Percentiles rank a stretch among this genome's conserved stretches.
Conservation (phyloP, 306 rosid species). For the Luffa aegyptiaca region DNA sequence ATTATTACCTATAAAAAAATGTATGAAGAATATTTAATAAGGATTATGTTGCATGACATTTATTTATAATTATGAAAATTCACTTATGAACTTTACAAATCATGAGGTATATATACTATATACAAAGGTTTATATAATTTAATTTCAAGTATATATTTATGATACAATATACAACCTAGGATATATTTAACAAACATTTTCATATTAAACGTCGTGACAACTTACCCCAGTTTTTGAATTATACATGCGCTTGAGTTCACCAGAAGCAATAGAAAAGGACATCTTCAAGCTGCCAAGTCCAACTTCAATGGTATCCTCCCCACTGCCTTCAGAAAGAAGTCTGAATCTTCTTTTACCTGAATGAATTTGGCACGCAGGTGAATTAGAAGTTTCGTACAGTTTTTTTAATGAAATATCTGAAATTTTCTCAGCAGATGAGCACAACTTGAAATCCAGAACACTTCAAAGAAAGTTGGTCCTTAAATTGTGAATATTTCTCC, state of each 20-base stretch:
- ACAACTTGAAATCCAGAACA: not conserved
- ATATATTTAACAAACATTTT: not conserved
- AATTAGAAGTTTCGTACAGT: not conserved
- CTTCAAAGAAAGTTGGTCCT: not conserved
- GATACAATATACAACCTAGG: too few relatives aligned
- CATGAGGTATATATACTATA: too few relatives aligned
- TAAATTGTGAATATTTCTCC: not conserved
- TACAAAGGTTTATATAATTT: too few relatives aligned
- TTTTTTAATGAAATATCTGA: not conserved
- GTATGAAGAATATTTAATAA: too few relatives aligned
- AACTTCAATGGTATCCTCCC: slow-evolving; percentile 32
- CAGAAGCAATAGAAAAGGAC: slow-evolving; percentile 65
- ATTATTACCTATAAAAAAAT: too few relatives aligned
- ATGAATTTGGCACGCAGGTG: slow-evolving; percentile 17
- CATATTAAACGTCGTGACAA: slow-evolving; percentile 11
- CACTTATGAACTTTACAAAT: too few relatives aligned
- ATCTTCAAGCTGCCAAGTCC: slow-evolving; percentile 79
- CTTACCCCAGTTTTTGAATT: slow-evolving; percentile 61
- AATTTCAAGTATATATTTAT: too few relatives aligned
- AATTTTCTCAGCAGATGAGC: not conserved
- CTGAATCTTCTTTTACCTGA: slow-evolving; percentile 28
- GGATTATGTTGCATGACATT: too few relatives aligned
- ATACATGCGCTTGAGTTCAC: slow-evolving; percentile 64
- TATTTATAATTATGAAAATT: too few relatives aligned
- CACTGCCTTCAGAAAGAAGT: slow-evolving; percentile 11